Base-by-base conservation (phyloP, 176 grass and related monocot genomes). In the Lolium rigidum region DNA sequence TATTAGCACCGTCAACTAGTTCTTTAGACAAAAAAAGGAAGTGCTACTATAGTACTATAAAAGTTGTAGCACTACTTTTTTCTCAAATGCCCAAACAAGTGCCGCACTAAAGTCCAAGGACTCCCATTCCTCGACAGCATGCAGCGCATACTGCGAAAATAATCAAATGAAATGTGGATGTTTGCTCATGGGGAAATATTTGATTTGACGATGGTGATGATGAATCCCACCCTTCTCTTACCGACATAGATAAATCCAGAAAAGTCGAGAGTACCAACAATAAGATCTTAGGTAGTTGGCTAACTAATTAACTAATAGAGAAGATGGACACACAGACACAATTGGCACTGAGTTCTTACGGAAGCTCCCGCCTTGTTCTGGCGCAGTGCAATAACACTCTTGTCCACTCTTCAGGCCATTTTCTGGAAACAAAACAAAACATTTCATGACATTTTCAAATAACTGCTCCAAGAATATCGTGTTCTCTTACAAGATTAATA, bases 241-340 rank as follows among this genome's bases (percentile, higher is more conserved):
- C 5, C 24, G 9, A 76, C 69, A 82, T 31, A 25, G 41, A 74
- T 77, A 61, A 78, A 70, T 77, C 55, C 61, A 77, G 56, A 12
- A 82, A 82, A 61, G 71, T 86, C 41, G 62, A 86, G 74, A 70
- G 47, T 82, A 82, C 20, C 31, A n/a, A 41, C 0, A 17, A 61
- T 9, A 71, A 41, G 20, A 61, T 73, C 60, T 18, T 72, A 77
- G 78, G 62, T 44, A 62, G 71, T 51, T 82, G 31, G 63, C 51
- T 70, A 90, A 48, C 62, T 61, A 52, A 60, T 86, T 80, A 76
- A 80, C 67, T 77, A 82, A 17, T 11, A 82, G 47, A 75, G 47
- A 75, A 75, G 46, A 15, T 17, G 73, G 25, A 48, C 35, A 52
- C 25, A 76, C 48, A 18, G 73, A 35, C 15, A 7, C 73, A 76